phyloP scores from a whole-genome alignment of 305 asterid genomes.

The Fraxinus xanthoxyloides region DNA sequence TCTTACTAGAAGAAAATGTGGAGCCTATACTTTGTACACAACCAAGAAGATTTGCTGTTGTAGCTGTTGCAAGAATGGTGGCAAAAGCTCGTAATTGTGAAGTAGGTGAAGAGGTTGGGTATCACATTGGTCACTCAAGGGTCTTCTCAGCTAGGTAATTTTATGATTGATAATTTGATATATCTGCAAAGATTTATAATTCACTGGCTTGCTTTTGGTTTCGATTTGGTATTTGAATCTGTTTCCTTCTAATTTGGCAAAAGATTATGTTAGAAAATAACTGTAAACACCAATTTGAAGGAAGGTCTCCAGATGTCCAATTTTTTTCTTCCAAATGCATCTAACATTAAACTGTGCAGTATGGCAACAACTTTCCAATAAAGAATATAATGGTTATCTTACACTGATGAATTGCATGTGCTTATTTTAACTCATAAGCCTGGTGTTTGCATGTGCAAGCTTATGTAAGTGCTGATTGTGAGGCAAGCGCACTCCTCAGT shows the following conservation, averaged over 20 bases:
- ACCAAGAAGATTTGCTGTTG: slow-evolving; percentile 98
- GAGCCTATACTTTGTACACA: slow-evolving; percentile 92
- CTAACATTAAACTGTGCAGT: not conserved
- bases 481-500: not conserved
- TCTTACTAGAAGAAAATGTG: slow-evolving; percentile 71
- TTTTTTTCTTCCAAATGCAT: not conserved
- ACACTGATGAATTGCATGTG: not conserved
- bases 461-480: not conserved
- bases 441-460: not conserved
- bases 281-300: not conserved
- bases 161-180: slow-evolving; percentile 12
- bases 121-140: slow-evolving; percentile 92
- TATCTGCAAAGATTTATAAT: slow-evolving; percentile 12
- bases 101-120: slow-evolving; percentile 94
- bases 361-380: not conserved
- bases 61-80: slow-evolving; percentile 93
- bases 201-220: not conserved
- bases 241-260: slow-evolving; percentile 3
- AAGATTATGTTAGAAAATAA: not conserved
- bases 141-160: slow-evolving; percentile 71
- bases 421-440: not conserved
- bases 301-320: slow-evolving; percentile 2
- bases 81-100: slow-evolving; percentile 81
- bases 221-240: not conserved
- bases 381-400: slow-evolving; percentile 8